Evolutionary conservation across 2,329 filamentous ascomycete species (phyloP).

Genomic region (Berkeleyomyces rouxiae): DNA sequence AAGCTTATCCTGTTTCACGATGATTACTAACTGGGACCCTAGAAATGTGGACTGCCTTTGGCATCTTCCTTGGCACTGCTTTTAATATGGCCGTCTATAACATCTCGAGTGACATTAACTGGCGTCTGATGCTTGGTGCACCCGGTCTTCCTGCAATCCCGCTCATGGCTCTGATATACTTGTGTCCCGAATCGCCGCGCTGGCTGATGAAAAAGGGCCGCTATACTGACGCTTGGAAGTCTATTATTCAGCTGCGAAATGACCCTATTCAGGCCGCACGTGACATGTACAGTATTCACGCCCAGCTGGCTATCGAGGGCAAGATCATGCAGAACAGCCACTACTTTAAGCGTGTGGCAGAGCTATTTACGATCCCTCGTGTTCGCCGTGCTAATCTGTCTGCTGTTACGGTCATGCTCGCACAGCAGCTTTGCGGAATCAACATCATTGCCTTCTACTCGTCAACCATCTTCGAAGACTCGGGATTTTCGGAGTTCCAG

Average conservation of each 20-base stretch:
- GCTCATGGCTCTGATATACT: constrained; percentile 37
- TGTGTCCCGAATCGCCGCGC: constrained; percentile 48
- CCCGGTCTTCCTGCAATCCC: constrained; percentile 50
- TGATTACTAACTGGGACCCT: neutral
- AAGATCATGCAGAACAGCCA: constrained; percentile 23
- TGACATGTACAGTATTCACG: constrained; percentile 43
- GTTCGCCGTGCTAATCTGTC: constrained; percentile 47
- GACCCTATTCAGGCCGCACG: constrained; percentile 42
- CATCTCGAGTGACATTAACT: constrained; percentile 37
- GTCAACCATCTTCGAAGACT: constrained; percentile 28
- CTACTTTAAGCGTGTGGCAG: constrained; percentile 34
- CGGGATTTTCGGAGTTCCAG: constrained; percentile 24
- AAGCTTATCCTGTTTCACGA: neutral
- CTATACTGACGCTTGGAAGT: constrained; percentile 37
- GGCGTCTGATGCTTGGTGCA: constrained; percentile 40
- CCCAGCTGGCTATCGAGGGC: constrained; percentile 21
- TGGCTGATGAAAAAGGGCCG: constrained; percentile 49
- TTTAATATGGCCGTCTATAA: constrained; percentile 49
- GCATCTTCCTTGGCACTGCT: constrained; percentile 47
- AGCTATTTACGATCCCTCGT: constrained; percentile 41
- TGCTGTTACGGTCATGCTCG: constrained; percentile 51
- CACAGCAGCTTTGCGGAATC: constrained; percentile 44
- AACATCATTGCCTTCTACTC: constrained; percentile 36
- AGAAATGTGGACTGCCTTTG: constrained; percentile 36
- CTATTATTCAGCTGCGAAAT: constrained; percentile 40